These are phyloP conservation scores for Umbelopsis ramanniana DNA, from an alignment of 192 early-diverging fungal genomes.

Conservation along the genomic window DNA sequence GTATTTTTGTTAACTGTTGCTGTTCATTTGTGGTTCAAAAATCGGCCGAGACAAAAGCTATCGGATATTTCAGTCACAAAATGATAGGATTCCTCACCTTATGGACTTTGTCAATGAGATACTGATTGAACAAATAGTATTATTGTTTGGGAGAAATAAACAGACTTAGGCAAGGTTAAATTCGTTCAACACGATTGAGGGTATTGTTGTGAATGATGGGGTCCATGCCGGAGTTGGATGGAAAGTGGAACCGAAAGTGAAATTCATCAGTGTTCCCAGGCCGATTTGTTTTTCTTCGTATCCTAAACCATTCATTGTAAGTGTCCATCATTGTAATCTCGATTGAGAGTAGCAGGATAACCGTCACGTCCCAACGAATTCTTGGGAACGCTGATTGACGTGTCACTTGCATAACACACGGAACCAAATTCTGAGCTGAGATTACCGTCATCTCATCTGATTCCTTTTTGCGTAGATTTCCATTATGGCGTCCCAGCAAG, in stretches of 20 bases:
- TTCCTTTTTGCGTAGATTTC: conserved; percentile 15
- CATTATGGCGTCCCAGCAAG: conserved; percentile 21
- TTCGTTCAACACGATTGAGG: too few relatives aligned
- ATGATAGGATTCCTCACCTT: neutral
- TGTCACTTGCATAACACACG: conserved; percentile 19
- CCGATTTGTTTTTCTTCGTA: neutral
- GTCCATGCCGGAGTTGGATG: too few relatives aligned
- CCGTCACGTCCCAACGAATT: conserved; percentile 3
- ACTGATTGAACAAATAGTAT: neutral
- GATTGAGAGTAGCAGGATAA: neutral
- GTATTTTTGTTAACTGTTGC: too few relatives aligned
- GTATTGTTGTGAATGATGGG: too few relatives aligned
- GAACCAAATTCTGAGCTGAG: conserved; percentile 2
- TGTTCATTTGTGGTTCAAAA: neutral
- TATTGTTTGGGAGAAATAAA: neutral
- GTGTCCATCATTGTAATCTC: neutral
- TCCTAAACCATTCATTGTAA: neutral
- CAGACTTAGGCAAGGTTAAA: too few relatives aligned
- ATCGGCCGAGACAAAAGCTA: too few relatives aligned
- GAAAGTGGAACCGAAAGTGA: neutral
- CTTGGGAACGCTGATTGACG: conserved; percentile 2
- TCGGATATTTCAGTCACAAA: neutral
- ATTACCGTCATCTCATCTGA: conserved; percentile 12
- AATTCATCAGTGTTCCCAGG: neutral
- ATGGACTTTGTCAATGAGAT: too few relatives aligned